Percentiles rank a stretch among this genome's conserved stretches.
These are phyloP conservation scores for Naganishia sp. DNA, from an alignment of 1,284 basidiomycete genomes.

Conservation along the genomic window DNA sequence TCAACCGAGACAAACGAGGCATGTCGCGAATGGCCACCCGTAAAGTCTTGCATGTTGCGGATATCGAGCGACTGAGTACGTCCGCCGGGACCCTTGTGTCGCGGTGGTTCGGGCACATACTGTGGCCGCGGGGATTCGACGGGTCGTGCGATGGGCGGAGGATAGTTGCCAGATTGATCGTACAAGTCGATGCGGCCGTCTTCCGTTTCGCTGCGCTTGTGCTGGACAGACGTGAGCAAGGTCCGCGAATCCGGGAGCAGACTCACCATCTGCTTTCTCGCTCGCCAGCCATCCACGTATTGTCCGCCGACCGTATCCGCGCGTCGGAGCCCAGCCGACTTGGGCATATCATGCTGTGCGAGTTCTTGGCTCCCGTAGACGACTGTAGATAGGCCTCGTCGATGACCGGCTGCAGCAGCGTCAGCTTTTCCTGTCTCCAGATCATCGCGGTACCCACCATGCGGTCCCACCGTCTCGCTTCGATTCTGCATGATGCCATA, in stretches of 20 bases:
- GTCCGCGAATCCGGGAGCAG: neutral
- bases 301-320: conserved; percentile 8
- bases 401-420: neutral
- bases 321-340: conserved; percentile 2
- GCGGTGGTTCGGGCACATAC: neutral
- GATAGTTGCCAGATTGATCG: conserved; percentile 14
- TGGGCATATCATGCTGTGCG: neutral
- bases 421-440: neutral
- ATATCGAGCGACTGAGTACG: conserved; percentile 18
- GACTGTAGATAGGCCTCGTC: conserved; percentile 7
- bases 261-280: conserved; percentile 1
- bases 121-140: neutral
- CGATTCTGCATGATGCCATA: neutral
- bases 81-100: conserved; percentile 3
- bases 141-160: conserved; percentile 22
- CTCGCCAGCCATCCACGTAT: conserved; percentile 19
- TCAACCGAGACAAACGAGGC: conserved; percentile 18
- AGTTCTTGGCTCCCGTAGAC: conserved; percentile 6
- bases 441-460: conserved; percentile 7
- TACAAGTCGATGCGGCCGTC: conserved; percentile 17
- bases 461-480: neutral
- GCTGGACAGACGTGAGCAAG: neutral
- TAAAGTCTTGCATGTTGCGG: conserved; percentile 9
- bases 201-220: conserved; percentile 22
- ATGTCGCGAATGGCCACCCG: conserved; percentile 16